phyloP scores from a whole-genome alignment of 1,284 basidiomycete species.

The Sanguinoderma infundibulare region DNA sequence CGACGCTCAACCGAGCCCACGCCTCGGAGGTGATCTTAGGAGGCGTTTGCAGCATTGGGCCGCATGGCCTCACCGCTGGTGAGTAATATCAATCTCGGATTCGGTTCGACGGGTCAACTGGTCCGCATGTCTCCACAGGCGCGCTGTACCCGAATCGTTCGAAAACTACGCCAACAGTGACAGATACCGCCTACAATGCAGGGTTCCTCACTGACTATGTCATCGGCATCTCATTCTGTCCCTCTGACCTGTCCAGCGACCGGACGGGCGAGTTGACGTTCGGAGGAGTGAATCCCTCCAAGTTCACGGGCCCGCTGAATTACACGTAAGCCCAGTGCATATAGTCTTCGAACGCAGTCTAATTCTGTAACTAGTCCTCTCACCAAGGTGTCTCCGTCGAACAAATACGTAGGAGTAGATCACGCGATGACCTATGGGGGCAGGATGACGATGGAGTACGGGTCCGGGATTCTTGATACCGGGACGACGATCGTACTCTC shows the following conservation, averaged over 20 bases:
- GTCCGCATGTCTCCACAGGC: no score
- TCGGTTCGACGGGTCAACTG: no score
- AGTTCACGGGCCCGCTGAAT: constrained; percentile 49
- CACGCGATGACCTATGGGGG: constrained; percentile 30
- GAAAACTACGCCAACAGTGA: constrained; percentile 37
- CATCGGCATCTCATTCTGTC: constrained; percentile 53
- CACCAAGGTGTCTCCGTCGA: constrained; percentile 40
- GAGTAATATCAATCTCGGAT: no score
- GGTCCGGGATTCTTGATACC: constrained; percentile 35
- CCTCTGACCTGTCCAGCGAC: constrained; percentile 34
- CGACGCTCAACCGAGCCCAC: no score
- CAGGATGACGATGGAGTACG: constrained; percentile 11
- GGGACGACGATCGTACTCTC: constrained; percentile 41
- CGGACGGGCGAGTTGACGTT: constrained; percentile 40
- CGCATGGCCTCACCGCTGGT: no score
- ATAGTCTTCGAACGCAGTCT: background rate
- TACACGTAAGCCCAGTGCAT: constrained; percentile 48
- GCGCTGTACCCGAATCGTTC: no score
- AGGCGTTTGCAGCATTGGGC: no score
- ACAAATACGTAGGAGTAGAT: constrained; percentile 33
- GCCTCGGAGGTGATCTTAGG: no score
- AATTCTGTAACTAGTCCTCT: constrained; percentile 32
- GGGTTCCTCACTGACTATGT: constrained; percentile 29
- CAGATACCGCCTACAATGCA: constrained; percentile 49
- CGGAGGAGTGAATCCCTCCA: constrained; percentile 52